These are phyloP conservation scores for Botrytis tulipae DNA, from an alignment of 2,329 filamentous ascomycete genomes.

Conservation along the genomic window DNA sequence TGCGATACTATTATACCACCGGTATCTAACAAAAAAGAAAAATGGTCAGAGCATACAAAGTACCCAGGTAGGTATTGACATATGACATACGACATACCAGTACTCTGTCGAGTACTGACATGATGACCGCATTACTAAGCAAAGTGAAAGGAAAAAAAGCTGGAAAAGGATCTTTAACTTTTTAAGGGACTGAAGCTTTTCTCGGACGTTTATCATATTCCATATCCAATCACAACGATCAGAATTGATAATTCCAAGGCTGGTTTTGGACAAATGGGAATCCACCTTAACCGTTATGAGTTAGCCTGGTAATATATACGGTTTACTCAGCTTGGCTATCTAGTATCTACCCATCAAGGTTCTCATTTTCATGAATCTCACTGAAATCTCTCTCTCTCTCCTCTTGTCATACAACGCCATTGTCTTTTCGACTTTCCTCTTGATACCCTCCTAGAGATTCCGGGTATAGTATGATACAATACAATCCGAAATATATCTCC, in stretches of 20 bases:
- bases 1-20: not conserved
- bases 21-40: not conserved
- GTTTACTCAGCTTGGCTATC: not conserved
- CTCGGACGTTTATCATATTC: not conserved
- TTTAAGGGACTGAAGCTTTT: not conserved
- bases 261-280: not conserved
- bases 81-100: not conserved
- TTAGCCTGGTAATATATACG: not conserved
- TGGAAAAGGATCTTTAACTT: not conserved
- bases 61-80: not conserved
- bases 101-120: not conserved
- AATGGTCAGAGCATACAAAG: not conserved
- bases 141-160: not conserved
- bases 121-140: not conserved
- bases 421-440: not conserved
- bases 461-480: not conserved
- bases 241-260: not conserved
- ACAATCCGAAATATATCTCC: not conserved
- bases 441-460: not conserved
- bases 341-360: conserved; percentile 13
- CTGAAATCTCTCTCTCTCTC: not conserved
- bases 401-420: not conserved
- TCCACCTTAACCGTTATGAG: not conserved
- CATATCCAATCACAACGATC: not conserved
- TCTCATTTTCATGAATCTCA: conserved; percentile 6